These are phyloP conservation scores for Plantago ovata DNA, from an alignment of 257 asterid species.

Conservation along the genomic window DNA sequence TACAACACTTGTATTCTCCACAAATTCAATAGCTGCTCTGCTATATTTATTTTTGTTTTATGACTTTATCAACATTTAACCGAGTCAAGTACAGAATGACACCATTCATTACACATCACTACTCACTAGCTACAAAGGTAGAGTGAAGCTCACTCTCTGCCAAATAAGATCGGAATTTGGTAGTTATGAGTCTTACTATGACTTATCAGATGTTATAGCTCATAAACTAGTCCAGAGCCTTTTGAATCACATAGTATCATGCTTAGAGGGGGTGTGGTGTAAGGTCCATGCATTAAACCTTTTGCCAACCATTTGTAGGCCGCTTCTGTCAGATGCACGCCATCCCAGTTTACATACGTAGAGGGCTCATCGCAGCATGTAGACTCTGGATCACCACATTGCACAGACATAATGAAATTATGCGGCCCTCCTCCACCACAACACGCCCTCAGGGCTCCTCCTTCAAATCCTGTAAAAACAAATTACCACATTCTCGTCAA, in stretches of 20 bases:
- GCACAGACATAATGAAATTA: background rate
- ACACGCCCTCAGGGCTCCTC: slow-evolving; percentile 28
- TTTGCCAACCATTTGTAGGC: slow-evolving; percentile 29
- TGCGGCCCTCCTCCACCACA: slow-evolving; percentile 39
- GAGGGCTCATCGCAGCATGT: slow-evolving; percentile 31
- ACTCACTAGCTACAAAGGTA: too few relatives aligned
- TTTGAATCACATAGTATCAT: background rate
- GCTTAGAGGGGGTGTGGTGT: slow-evolving; percentile 17
- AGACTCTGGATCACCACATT: slow-evolving; percentile 17
- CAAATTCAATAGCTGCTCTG: too few relatives aligned
- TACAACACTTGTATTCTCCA: too few relatives aligned
- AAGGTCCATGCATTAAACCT: slow-evolving; percentile 20
- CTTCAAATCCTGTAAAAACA: slow-evolving; percentile 24
- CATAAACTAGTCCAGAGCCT: background rate
- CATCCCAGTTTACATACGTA: slow-evolving; percentile 32
- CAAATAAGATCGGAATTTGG: too few relatives aligned
- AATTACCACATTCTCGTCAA: background rate
- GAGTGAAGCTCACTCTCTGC: too few relatives aligned
- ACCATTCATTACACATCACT: too few relatives aligned
- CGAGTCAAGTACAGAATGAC: too few relatives aligned
- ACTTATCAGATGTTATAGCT: background rate
- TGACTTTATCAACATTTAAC: too few relatives aligned
- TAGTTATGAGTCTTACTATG: too few relatives aligned
- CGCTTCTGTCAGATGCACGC: slow-evolving; percentile 39
- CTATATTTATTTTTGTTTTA: too few relatives aligned